These are phyloP conservation scores for Phaeotremella skinneri DNA, from an alignment of 768 basidiomycete genomes.

Conservation along the genomic window DNA sequence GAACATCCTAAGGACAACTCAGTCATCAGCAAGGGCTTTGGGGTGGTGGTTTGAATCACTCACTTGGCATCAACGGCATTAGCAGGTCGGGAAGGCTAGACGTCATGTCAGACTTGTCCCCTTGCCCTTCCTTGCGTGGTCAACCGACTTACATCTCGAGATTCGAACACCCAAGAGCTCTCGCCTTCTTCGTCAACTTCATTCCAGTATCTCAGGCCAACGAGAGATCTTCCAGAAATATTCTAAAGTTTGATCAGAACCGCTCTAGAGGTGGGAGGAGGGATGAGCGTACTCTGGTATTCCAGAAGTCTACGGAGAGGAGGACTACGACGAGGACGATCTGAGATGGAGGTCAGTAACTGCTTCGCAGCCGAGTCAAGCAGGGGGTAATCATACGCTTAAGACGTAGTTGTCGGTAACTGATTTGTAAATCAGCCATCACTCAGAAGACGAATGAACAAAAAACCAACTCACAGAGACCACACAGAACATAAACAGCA, in stretches of 20 bases:
- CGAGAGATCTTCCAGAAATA: conserved; percentile 86
- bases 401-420: conserved; percentile 88
- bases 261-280: conserved; percentile 1
- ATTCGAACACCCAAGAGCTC: conserved; percentile 96
- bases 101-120: conserved; percentile 1
- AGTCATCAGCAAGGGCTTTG: background rate
- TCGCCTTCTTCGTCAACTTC: conserved; percentile 98
- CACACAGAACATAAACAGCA: conserved; percentile 86
- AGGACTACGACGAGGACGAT: conserved; percentile 90
- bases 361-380: background rate
- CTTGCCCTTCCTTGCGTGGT: background rate
- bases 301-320: conserved; percentile 98
- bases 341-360: conserved; percentile 50
- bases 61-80: conserved; percentile 86
- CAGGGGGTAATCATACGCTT: conserved; percentile 62
- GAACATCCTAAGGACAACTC: conserved; percentile 68
- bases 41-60: conserved; percentile 35
- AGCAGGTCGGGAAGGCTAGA: conserved; percentile 78
- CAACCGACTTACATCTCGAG: conserved; percentile 71
- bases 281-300: conserved; percentile 68
- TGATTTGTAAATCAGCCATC: conserved; percentile 46
- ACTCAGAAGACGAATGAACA: background rate
- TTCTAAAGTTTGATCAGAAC: conserved; percentile 61
- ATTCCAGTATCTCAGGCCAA: conserved; percentile 97
- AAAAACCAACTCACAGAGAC: conserved; percentile 54